Percentiles rank a stretch among this genome's conserved stretches.
Conservation (phyloP, 768 basidiomycete genomes). For the Fomitopsis serialis region DNA sequence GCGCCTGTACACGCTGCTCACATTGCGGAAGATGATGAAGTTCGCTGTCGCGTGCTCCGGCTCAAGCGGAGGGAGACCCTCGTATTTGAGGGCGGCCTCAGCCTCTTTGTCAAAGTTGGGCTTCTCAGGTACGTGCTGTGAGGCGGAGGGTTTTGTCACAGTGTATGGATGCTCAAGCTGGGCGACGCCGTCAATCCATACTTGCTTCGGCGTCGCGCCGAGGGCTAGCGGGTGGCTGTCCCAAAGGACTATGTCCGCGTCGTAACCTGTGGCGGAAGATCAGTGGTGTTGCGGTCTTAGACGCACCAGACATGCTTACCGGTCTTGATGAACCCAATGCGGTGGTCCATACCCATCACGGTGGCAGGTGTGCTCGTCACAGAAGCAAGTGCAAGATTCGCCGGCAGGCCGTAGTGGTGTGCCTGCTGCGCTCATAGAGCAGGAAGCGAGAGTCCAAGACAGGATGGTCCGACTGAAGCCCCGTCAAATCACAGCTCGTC, state of each 20-base stretch:
- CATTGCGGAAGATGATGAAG: conserved; percentile 62
- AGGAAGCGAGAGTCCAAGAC: conserved; percentile 52
- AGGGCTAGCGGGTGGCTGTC: conserved; percentile 73
- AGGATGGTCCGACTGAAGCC: conserved; percentile 44
- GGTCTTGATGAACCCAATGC: conserved; percentile 21
- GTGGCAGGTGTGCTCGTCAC: conserved; percentile 71
- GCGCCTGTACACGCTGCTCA: conserved; percentile 38
- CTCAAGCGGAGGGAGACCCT: conserved; percentile 62
- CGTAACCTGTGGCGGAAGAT: conserved; percentile 42
- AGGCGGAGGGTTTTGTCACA: conserved; percentile 44
- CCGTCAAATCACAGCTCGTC: neutral
- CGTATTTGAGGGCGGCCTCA: conserved; percentile 45
- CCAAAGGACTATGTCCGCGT: conserved; percentile 75
- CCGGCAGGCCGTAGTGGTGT: conserved; percentile 66
- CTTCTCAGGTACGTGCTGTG: conserved; percentile 48
- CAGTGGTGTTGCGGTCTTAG: neutral
- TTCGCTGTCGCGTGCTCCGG: conserved; percentile 27
- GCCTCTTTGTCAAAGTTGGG: conserved; percentile 60
- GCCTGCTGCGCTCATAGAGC: conserved; percentile 60
- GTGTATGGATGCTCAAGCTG: conserved; percentile 49
- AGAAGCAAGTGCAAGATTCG: conserved; percentile 58
- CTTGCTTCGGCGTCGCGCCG: conserved; percentile 75
- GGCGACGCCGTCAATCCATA: conserved; percentile 80
- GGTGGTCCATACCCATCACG: conserved; percentile 67
- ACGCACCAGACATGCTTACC: neutral